Base-by-base conservation (phyloP, 164 flowering plant genomes). In the Buxus sempervirens region DNA sequence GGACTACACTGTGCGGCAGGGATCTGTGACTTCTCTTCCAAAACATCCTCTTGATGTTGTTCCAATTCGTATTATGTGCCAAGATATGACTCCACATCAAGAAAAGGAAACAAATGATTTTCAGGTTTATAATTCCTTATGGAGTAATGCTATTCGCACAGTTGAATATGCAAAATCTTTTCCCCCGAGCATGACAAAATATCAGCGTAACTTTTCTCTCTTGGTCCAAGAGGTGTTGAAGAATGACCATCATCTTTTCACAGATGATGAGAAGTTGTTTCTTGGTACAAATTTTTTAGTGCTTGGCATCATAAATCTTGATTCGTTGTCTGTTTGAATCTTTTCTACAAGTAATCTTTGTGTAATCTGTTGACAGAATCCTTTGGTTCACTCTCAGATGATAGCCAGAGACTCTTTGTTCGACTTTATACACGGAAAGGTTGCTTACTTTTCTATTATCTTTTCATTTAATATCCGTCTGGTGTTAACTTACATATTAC, bases 361-460 rank as follows among this genome's bases (percentile, higher is more conserved):
- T 75, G 48, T 25, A 64, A 56, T 56, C 18, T 68, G 18, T 76
- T 67, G 45, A 48, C 90, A 94, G 98, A 82, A 68, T 81, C 90
- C 63, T 91, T 90, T 62, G 38, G 20, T 15, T 78, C 83, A 22
- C 82, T 91, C 21, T 81, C 97, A 57, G 85, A 88, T 76, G 95
- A 90, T 73, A 75, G 96, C 80, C 95, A 94, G 77, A 87, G 93
- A 79, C 90, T 94, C 38, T 91, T 94, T 70, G 70, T 88, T 70
- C 89, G 97, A 62, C 86, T 94, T 26, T 91, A 90, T 74, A 80
- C 82, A 51, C 85, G 98, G 27, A 94, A 91, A 91, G 98, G 98
- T 87, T 54, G 63, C 64, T 73, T 60, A 51, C 18, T 64, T 26
- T 38, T 58, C 41, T 57, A 45, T 45, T 3, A 9, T 45, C n/a